Evolutionary conservation across 139 green algal species (phyloP), one percentile per base, ranked within the genome.

Genomic region (Edaphochlamys debaryana): DNA sequence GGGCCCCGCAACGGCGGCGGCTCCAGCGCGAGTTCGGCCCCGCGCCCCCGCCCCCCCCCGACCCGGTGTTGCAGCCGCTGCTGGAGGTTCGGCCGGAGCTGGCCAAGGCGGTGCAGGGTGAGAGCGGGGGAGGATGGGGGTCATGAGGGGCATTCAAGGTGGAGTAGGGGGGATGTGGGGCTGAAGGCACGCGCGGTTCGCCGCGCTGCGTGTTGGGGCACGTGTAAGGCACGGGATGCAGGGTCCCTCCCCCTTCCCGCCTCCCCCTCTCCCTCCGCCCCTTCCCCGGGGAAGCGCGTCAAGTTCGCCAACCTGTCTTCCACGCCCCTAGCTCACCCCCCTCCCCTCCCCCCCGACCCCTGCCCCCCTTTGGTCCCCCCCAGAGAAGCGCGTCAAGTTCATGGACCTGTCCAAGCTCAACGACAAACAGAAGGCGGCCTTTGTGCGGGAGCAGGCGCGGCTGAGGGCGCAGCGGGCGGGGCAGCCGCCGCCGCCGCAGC

Each of bases 391-490:
- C 2, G 76, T 82, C 11, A 36, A 66, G 63, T 74, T 82, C n/a
- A 22, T 82, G 76, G 76, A 82, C 42, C 62, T 82, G 6, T 74
- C 62, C n/a, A 62, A 63, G n/a, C 76, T 82, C n/a, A 82, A 73
- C 32, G 76, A 82, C 63, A 82, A 82, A 36, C 76, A 82, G 60
- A 45, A n/a, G 70, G n/a, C 29, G 29, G 22, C 29, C 19, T 27
- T 29, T 41, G 40, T 32, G 56, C 27, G 20, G 56, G 19, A 2
- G 56, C 56, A 63, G 56, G 20, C 23, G 56, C 56, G 20, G 67
- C 19, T 22, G 38, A 36, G 34, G 66, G 36, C 17, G 66, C 25
- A 63, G 56, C 23, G 25, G 56, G 3, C 11, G 56, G 25, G 52
- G 52, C 52, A 30, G 52, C 15, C 11, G 56, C 60, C 8, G 60